Percentiles rank a stretch among this genome's conserved stretches.
phyloP scores from a whole-genome alignment of 352 stramenopile genomes.

The Thraustochytrium aureum region DNA sequence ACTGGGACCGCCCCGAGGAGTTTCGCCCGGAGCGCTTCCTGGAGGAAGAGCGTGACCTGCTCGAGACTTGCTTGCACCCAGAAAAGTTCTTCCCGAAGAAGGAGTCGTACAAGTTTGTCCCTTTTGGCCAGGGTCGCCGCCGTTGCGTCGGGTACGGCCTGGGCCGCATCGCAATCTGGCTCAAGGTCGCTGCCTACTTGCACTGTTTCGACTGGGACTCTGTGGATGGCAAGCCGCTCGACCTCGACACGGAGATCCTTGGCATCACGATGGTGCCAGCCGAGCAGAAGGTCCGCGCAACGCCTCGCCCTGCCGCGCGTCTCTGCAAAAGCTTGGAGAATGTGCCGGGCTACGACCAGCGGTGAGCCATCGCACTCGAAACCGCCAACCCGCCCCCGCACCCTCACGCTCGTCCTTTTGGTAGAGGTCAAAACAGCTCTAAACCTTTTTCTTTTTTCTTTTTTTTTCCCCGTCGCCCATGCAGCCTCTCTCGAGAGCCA shows the following conservation, averaged over 20 bases:
- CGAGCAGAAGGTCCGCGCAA: not conserved
- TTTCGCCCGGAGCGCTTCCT: not conserved
- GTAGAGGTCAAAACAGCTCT: too few relatives aligned
- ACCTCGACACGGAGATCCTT: not conserved
- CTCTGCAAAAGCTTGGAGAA: not conserved
- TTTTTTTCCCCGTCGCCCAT: too few relatives aligned
- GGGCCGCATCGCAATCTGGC: not conserved
- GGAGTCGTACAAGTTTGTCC: not conserved
- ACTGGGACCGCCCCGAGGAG: not conserved
- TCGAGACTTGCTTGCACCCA: not conserved
- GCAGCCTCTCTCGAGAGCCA: too few relatives aligned
- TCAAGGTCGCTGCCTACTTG: not conserved
- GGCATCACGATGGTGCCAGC: not conserved
- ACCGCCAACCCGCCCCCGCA: too few relatives aligned
- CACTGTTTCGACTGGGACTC: not conserved
- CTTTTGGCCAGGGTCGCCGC: not conserved
- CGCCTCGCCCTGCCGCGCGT: not conserved
- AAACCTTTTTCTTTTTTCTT: too few relatives aligned
- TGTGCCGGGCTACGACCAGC: not conserved
- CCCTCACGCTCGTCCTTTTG: too few relatives aligned
- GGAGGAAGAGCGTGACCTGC: not conserved
- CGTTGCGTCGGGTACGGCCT: not conserved
- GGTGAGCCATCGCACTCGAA: too few relatives aligned
- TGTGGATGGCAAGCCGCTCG: not conserved
- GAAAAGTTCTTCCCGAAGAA: not conserved